These are phyloP conservation scores for Cantharellus cinnabarinus DNA, from an alignment of 768 basidiomycete genomes.

Conservation along the genomic window DNA sequence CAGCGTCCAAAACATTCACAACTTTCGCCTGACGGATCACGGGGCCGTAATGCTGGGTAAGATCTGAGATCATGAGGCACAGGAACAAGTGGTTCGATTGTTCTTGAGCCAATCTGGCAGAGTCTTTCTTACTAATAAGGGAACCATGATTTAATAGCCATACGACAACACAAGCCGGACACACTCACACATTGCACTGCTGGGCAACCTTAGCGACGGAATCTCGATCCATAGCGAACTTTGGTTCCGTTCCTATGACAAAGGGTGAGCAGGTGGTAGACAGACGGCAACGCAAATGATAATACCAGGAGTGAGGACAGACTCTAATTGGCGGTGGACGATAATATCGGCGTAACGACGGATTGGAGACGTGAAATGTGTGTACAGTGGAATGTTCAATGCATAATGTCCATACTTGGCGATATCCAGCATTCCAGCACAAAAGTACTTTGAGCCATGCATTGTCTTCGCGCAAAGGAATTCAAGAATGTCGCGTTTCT, in stretches of 20 bases:
- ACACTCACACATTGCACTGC: constrained; percentile 81
- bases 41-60: constrained; percentile 87
- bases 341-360: constrained; percentile 85
- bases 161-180: background rate
- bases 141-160: background rate
- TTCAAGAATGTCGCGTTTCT: constrained; percentile 59
- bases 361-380: constrained; percentile 83
- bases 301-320: constrained; percentile 52
- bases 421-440: constrained; percentile 96
- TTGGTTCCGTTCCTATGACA: constrained; percentile 37
- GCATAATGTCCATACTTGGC: constrained; percentile 93
- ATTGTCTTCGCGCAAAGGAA: constrained; percentile 80
- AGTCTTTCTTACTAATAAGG: constrained; percentile 59
- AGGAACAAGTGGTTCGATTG: constrained; percentile 92
- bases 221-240: constrained; percentile 95
- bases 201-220: constrained; percentile 95
- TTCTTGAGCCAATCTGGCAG: constrained; percentile 80
- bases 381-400: constrained; percentile 77
- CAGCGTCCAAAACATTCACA: constrained; percentile 88
- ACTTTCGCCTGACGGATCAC: constrained; percentile 92
- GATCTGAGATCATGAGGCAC: constrained; percentile 81
- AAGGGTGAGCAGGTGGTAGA: background rate
- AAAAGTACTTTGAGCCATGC: constrained; percentile 93
- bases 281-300: background rate
- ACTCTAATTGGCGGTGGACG: constrained; percentile 91